Base-by-base conservation (phyloP, 257 asterid species). In the Coffea canephora region DNA sequence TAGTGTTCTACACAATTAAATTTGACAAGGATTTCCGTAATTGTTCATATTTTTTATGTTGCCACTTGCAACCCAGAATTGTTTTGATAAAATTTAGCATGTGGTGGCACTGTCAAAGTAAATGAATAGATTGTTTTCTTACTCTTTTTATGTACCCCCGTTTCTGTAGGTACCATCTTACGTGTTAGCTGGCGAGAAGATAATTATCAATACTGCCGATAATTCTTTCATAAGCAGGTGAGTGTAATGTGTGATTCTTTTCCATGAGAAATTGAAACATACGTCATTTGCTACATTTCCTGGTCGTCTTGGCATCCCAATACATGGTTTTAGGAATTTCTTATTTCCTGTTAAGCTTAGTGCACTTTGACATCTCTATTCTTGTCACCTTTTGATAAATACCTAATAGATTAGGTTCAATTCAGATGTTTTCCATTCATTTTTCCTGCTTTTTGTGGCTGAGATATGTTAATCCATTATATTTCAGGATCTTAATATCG, bases 151-250 rank as follows among this genome's bases (percentile, higher is more conserved):
- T 59, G 9, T 55, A 66, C 61, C 39, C 62, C 34, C 45, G 18
- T 52, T 36, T 74, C 34, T 45, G 6, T 36, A 94, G 97, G 95
- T 89, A 81, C 98, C 97, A n/a, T 85, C 89, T 84, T 94, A 92
- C 79, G 82, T 92, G 54, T 77, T 81, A 82, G 87, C 89, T 1
- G 98, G 96, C 73, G 97, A 93, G 61, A 85, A 83, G 91, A 82
- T 94, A 66, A 61, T 93, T 23, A 71, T 93, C 77, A 90, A 84
- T 81, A 93, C 98, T 62, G 54, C 82, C 0, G 93, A 91, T 70
- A 83, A 85, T 84, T 78, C 94, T 79, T 95, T 93, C 71, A 71
- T 84, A 76, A 79, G 92, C 93, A 93, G 90, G 99, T 95, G 73
- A 83, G 87, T 83, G 39, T 48, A 46, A 81, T 77, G 70, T 70